Evolutionary conservation across 2,329 filamentous ascomycete genomes (phyloP).

Genomic region (Neodidymelliopsis sp.): DNA sequence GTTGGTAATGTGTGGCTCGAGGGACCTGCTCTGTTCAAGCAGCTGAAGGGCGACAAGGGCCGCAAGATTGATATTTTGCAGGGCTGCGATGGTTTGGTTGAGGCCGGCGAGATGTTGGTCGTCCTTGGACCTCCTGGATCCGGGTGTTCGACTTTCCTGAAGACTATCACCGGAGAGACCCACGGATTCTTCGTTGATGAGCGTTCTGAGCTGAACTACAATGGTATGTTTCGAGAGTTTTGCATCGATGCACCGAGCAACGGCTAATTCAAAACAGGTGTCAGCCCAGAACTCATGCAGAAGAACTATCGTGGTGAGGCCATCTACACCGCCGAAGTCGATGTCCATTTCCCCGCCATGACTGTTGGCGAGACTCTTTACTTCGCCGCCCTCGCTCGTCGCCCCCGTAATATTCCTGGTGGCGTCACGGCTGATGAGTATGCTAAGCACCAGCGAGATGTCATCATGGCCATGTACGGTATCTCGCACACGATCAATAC

Average conservation of each 20-base stretch:
- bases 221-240: slow-evolving; percentile 58
- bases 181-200: slow-evolving; percentile 79
- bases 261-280: slow-evolving; percentile 53
- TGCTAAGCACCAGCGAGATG: slow-evolving; percentile 70
- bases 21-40: slow-evolving; percentile 48
- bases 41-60: slow-evolving; percentile 41
- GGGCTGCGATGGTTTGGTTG: slow-evolving; percentile 72
- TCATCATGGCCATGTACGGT: slow-evolving; percentile 71
- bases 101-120: slow-evolving; percentile 77
- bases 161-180: slow-evolving; percentile 83
- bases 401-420: slow-evolving; percentile 67
- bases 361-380: slow-evolving; percentile 80
- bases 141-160: slow-evolving; percentile 84
- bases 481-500: slow-evolving; percentile 78
- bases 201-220: slow-evolving; percentile 80
- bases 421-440: slow-evolving; percentile 64
- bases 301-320: slow-evolving; percentile 81
- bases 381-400: slow-evolving; percentile 76
- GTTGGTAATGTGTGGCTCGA: slow-evolving; percentile 58
- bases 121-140: slow-evolving; percentile 73
- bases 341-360: slow-evolving; percentile 80
- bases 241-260: not conserved
- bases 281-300: slow-evolving; percentile 77
- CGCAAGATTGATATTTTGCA: slow-evolving; percentile 69
- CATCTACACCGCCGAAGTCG: slow-evolving; percentile 86